Evolutionary conservation across 2,329 filamentous ascomycete genomes (phyloP).

Genomic region (Ceratocystis diversiconidia): DNA sequence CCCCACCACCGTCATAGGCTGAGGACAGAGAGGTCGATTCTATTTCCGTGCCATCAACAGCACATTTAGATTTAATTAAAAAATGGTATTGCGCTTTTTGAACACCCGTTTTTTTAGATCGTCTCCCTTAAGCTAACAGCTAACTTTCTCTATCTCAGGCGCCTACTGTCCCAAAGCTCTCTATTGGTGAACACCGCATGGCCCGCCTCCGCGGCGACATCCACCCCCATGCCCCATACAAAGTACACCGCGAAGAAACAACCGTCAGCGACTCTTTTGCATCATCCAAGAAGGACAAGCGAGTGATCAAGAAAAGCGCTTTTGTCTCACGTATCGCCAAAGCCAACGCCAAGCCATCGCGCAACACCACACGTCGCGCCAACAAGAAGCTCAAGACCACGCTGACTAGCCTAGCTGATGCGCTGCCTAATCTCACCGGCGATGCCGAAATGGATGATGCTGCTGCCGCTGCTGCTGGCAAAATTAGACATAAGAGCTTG

Average conservation of each 20-base stretch:
- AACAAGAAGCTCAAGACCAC: conserved; percentile 66
- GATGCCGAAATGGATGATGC: conserved; percentile 30
- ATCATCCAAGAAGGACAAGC: conserved; percentile 70
- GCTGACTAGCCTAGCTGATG: conserved; percentile 63
- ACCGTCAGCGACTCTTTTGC: conserved; percentile 45
- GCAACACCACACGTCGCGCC: conserved; percentile 40
- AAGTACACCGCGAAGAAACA: conserved; percentile 38
- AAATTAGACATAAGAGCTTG: conserved; percentile 60
- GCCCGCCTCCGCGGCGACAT: conserved; percentile 36
- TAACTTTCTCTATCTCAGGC: conserved; percentile 17
- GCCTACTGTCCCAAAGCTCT: conserved; percentile 35
- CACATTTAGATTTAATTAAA: background rate
- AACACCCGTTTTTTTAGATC: background rate
- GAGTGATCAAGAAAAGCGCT: conserved; percentile 61
- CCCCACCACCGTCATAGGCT: conserved; percentile 10
- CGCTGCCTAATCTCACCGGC: conserved; percentile 49
- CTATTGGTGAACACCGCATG: conserved; percentile 42
- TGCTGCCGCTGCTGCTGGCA: conserved; percentile 36
- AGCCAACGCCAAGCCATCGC: conserved; percentile 40
- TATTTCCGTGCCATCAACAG: too few species aligned
- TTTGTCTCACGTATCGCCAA: conserved; percentile 69
- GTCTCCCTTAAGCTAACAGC: background rate
- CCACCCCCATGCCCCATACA: conserved; percentile 38
- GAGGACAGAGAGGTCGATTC: background rate
- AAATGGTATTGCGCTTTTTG: conserved; percentile 8